Evolutionary conservation across 208 protist species (phyloP).

Genomic region (Acanthamoeba culbertsoni): DNA sequence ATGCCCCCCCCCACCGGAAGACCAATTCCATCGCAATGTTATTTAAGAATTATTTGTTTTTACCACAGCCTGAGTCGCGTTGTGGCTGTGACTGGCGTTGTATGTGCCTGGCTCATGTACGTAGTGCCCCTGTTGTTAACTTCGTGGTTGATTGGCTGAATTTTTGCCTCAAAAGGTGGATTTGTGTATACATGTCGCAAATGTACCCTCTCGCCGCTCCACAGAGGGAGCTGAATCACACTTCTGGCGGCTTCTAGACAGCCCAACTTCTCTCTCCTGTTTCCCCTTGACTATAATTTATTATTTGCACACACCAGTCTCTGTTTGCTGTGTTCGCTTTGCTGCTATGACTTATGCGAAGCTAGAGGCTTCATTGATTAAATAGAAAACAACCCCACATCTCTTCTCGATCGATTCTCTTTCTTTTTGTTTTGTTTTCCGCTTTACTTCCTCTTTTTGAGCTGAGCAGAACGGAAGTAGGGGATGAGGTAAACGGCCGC

Average conservation of each 20-base stretch:
- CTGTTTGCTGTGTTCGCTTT: neutral
- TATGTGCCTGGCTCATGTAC: neutral
- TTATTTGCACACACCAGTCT: neutral
- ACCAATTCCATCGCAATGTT: neutral
- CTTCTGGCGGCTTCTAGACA: neutral
- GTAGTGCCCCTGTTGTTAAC: neutral
- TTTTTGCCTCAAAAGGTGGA: no score
- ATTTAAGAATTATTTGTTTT: neutral
- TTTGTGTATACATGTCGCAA: slow-evolving; percentile 11
- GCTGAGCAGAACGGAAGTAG: neutral
- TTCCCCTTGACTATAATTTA: neutral
- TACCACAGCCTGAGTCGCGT: neutral
- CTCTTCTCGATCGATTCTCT: neutral
- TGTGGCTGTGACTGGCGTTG: neutral
- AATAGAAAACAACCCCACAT: neutral
- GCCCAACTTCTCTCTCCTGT: neutral
- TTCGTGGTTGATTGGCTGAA: neutral
- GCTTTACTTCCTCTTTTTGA: neutral
- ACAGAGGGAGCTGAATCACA: neutral
- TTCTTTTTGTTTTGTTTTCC: neutral
- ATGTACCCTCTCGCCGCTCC: neutral
- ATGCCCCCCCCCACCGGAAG: neutral
- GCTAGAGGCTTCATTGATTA: neutral
- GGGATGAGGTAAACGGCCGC: neutral
- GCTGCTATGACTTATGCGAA: neutral